Percentiles rank a stretch among this genome's conserved stretches.
These are phyloP conservation scores for Mycena floridula DNA, from an alignment of 768 basidiomycete species.

Conservation along the genomic window DNA sequence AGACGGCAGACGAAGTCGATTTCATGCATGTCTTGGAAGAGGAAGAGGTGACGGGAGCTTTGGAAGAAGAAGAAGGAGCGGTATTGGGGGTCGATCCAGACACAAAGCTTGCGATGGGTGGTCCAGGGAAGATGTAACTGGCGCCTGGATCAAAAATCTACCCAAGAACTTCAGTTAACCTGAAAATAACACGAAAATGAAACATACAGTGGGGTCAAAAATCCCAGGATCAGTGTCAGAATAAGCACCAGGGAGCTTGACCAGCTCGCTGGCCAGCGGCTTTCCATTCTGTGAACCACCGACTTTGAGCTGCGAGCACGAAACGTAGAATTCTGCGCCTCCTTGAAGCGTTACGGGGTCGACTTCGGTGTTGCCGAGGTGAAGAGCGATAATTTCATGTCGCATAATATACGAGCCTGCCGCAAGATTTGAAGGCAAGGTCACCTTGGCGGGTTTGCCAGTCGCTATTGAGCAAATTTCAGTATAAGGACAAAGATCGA, in stretches of 20 bases:
- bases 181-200: neutral
- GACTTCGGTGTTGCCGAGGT: constrained; percentile 2
- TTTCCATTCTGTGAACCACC: constrained; percentile 27
- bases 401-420: constrained; percentile 5
- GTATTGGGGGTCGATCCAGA: neutral
- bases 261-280: constrained; percentile 25
- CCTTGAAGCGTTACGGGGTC: too few relatives aligned
- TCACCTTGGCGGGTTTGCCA: neutral
- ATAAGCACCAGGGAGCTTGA: constrained; percentile 47
- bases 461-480: too few relatives aligned
- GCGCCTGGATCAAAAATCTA: neutral
- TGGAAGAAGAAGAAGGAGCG: neutral
- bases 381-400: constrained; percentile 17
- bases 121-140: constrained; percentile 24
- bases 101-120: constrained; percentile 21
- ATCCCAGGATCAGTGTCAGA: constrained; percentile 44
- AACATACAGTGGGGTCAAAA: constrained; percentile 17
- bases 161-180: neutral
- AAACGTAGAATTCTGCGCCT: constrained; percentile 53
- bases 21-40: neutral
- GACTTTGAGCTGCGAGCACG: constrained; percentile 38
- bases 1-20: too few relatives aligned
- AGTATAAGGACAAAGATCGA: too few relatives aligned
- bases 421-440: constrained; percentile 2
- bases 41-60: neutral